Evolutionary conservation across 1,284 basidiomycete species (phyloP).

Genomic region (Ceratobasidium theobromae): DNA sequence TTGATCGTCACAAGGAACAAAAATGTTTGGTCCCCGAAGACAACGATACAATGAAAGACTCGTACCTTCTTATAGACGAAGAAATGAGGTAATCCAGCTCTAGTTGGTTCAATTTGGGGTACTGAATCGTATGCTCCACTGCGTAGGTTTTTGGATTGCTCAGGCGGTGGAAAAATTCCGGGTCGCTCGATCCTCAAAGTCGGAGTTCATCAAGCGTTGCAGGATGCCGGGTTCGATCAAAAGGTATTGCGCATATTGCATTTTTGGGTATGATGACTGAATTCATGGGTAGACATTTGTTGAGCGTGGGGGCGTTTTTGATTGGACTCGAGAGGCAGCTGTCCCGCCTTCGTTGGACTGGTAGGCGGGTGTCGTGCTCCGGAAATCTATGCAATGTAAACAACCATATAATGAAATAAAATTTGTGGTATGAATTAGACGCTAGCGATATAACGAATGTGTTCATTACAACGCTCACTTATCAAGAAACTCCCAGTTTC

Average conservation of each 20-base stretch:
- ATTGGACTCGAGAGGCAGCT: constrained; percentile 40
- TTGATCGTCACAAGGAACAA: constrained; percentile 42
- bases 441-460: too few species aligned
- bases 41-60: constrained; percentile 47
- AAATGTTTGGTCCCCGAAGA: constrained; percentile 45
- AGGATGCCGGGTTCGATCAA: constrained; percentile 46
- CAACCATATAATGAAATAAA: too few species aligned
- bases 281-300: constrained; percentile 38
- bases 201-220: constrained; percentile 44
- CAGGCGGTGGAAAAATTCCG: constrained; percentile 42
- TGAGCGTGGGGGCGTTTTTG: constrained; percentile 45
- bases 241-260: constrained; percentile 22
- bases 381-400: too few species aligned
- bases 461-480: too few species aligned
- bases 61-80: constrained; percentile 47
- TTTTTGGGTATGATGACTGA: background rate
- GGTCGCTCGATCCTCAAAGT: constrained; percentile 45
- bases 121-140: background rate
- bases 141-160: constrained; percentile 44
- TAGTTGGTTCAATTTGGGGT: too few species aligned
- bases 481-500: too few species aligned
- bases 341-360: constrained; percentile 6
- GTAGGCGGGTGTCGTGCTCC: too few species aligned
- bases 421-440: too few species aligned
- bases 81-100: constrained; percentile 41